Evolutionary conservation across 495 filamentous ascomycete genomes (phyloP).

Genomic region (Apodospora peruviana): DNA sequence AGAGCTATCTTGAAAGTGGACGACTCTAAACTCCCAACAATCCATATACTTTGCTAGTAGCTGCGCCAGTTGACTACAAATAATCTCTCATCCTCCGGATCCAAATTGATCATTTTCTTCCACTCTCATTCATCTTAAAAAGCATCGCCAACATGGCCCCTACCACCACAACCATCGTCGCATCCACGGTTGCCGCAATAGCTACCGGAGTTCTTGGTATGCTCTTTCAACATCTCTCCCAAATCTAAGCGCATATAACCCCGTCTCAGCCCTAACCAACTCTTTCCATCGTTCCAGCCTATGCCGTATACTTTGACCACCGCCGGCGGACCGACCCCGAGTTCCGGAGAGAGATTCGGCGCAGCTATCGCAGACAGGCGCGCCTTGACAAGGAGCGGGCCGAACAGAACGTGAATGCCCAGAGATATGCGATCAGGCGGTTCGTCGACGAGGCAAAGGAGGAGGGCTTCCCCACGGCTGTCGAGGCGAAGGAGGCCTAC

Average conservation of each 20-base stretch:
- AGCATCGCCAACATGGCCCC: conserved; percentile 33
- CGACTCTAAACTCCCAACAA: no score
- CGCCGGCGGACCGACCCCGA: conserved; percentile 78
- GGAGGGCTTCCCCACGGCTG: conserved; percentile 83
- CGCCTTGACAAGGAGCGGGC: conserved; percentile 73
- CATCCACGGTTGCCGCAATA: conserved; percentile 66
- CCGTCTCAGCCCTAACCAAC: conserved; percentile 42
- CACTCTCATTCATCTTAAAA: neutral
- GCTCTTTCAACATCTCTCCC: conserved; percentile 36
- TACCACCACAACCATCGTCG: conserved; percentile 61
- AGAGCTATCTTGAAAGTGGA: no score
- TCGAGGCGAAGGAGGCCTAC: conserved; percentile 76
- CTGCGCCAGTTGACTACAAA: no score
- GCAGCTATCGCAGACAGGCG: conserved; percentile 71
- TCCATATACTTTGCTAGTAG: no score
- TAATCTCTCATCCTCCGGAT: no score
- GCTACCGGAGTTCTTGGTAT: conserved; percentile 72
- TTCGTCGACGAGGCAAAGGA: conserved; percentile 73
- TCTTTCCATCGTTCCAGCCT: conserved; percentile 32
- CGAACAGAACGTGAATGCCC: conserved; percentile 58
- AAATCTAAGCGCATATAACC: no score
- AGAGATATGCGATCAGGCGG: conserved; percentile 65
- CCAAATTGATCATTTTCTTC: neutral
- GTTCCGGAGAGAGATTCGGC: conserved; percentile 80
- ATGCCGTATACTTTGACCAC: conserved; percentile 95